Evolutionary conservation across 2,329 filamentous ascomycete species (phyloP).

Genomic region (Venturia asperata): DNA sequence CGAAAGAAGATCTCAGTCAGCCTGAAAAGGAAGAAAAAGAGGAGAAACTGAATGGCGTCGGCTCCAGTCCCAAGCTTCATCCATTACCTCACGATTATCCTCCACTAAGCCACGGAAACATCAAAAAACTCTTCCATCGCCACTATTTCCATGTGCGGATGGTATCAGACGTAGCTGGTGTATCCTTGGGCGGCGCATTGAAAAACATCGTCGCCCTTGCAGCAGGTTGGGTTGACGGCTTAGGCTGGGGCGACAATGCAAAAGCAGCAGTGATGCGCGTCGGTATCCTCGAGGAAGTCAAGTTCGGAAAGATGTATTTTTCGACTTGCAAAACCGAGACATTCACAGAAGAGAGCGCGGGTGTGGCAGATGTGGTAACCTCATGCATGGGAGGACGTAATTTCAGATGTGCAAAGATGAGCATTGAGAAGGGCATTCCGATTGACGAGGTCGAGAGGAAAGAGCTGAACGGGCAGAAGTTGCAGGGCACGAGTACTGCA

Average conservation of each 20-base stretch:
- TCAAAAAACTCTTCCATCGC: slow-evolving; percentile 84
- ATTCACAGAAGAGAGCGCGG: slow-evolving; percentile 94
- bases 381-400: slow-evolving; percentile 89
- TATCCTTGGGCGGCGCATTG: slow-evolving; percentile 85
- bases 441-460: slow-evolving; percentile 83
- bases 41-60: slow-evolving; percentile 51
- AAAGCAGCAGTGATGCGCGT: slow-evolving; percentile 99
- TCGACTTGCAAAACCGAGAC: slow-evolving; percentile 63
- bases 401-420: slow-evolving; percentile 86
- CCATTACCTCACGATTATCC: slow-evolving; percentile 77
- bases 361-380: slow-evolving; percentile 92
- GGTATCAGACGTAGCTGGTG: slow-evolving; percentile 90
- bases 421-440: slow-evolving; percentile 67
- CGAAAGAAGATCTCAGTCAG: slow-evolving; percentile 46
- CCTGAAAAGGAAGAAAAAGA: slow-evolving; percentile 33
- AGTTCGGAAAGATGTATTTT: slow-evolving; percentile 92
- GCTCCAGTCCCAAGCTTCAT: slow-evolving; percentile 47
- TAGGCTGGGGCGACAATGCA: slow-evolving; percentile 96
- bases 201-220: slow-evolving; percentile 96
- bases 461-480: slow-evolving; percentile 92
- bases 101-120: slow-evolving; percentile 73
- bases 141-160: slow-evolving; percentile 97
- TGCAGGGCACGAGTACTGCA: slow-evolving; percentile 90
- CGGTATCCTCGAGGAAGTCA: slow-evolving; percentile 91
- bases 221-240: slow-evolving; percentile 88